Conservation (phyloP, 1,284 basidiomycete species). For the Austropuccinia psidii region DNA sequence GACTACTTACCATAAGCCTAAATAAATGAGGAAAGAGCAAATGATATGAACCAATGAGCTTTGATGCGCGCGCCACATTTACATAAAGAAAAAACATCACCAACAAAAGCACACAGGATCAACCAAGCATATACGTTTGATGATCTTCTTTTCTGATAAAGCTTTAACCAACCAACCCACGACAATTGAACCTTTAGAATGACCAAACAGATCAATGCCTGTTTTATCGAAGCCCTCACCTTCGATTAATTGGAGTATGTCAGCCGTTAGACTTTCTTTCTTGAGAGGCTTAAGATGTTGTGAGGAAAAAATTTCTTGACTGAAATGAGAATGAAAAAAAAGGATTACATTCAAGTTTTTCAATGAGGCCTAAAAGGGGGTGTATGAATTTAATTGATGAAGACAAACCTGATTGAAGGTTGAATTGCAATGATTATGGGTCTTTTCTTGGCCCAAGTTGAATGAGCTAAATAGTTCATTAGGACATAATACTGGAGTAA, state of each 20-base stretch:
- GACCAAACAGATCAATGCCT: conserved; percentile 43
- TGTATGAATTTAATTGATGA: conserved; percentile 1
- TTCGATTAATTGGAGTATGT: conserved; percentile 40
- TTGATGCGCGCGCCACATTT: too few species aligned
- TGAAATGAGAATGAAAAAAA: conserved; percentile 7
- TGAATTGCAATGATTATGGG: conserved; percentile 44
- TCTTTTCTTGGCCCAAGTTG: conserved; percentile 36
- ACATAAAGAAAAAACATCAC: conserved; percentile 40
- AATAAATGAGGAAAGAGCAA: too few species aligned
- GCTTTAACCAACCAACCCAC: conserved; percentile 40
- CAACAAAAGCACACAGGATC: conserved; percentile 42
- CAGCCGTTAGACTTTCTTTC: conserved; percentile 41
- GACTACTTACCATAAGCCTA: too few species aligned
- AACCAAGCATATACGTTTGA: conserved; percentile 32
- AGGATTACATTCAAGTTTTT: background rate
- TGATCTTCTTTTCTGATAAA: conserved; percentile 36
- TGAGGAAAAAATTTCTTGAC: conserved; percentile 42
- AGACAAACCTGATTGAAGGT: conserved; percentile 44
- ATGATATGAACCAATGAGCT: too few species aligned
- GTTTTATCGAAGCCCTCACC: conserved; percentile 37
- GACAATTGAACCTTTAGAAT: conserved; percentile 45
- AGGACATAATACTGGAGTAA: conserved; percentile 18
- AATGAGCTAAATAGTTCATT: conserved; percentile 9
- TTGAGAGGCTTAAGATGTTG: conserved; percentile 42
- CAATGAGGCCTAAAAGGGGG: background rate